phyloP scores from a whole-genome alignment of 2,329 filamentous ascomycete genomes.

The Lachnellula willkommii region DNA sequence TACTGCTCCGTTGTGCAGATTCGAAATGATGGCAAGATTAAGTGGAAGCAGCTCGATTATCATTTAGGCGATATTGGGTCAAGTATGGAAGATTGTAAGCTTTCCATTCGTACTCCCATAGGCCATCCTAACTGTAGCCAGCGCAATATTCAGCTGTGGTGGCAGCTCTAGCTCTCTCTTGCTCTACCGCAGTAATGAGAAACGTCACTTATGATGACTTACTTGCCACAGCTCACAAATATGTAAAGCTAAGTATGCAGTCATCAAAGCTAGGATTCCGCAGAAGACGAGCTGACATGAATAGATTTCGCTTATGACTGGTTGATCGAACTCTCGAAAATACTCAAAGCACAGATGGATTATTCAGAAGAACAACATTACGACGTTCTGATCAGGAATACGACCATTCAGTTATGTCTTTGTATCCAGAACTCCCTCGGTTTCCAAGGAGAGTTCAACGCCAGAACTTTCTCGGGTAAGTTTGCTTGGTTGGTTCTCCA shows the following conservation, averaged over 20 bases:
- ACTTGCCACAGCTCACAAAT: constrained; percentile 53
- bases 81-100: constrained; percentile 45
- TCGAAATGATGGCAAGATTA: constrained; percentile 52
- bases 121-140: constrained; percentile 29
- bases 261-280: neutral
- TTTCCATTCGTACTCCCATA: neutral
- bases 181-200: constrained; percentile 42
- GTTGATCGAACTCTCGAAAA: constrained; percentile 61
- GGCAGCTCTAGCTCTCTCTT: constrained; percentile 53
- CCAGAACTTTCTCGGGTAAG: constrained; percentile 64
- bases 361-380: constrained; percentile 71
- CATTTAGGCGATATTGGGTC: constrained; percentile 44
- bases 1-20: constrained; percentile 54
- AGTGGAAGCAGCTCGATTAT: constrained; percentile 53
- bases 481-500: constrained; percentile 71
- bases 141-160: constrained; percentile 53
- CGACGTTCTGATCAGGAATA: constrained; percentile 68
- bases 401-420: constrained; percentile 67
- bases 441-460: constrained; percentile 57
- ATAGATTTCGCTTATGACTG: constrained; percentile 57
- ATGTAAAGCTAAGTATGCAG: constrained; percentile 25
- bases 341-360: constrained; percentile 70
- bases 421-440: constrained; percentile 76
- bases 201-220: constrained; percentile 63
- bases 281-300: constrained; percentile 5